Evolutionary conservation across 352 stramenopile genomes (phyloP).

Genomic region (Pythium guiyangense): DNA sequence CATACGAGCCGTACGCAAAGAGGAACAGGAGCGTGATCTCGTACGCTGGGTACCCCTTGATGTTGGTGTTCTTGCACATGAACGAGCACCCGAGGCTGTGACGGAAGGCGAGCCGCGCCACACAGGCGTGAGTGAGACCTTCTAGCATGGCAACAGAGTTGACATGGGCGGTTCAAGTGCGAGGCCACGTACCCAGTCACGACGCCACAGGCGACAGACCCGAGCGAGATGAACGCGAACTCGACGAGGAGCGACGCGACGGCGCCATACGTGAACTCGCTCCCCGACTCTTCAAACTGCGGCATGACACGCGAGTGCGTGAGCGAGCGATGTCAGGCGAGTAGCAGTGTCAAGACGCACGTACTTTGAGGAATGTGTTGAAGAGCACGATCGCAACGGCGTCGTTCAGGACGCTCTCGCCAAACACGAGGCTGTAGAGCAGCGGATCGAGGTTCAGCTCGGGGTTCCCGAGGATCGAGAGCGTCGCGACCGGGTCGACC

Average conservation of each 20-base stretch:
- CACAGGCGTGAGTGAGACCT: too few species aligned
- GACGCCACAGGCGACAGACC: slow-evolving; percentile 73
- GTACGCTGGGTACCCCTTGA: slow-evolving; percentile 72
- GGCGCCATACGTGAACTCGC: slow-evolving; percentile 61
- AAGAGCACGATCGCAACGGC: slow-evolving; percentile 97
- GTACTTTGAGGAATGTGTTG: slow-evolving; percentile 93
- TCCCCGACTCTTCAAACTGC: slow-evolving; percentile 74
- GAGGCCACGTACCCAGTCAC: slow-evolving; percentile 43
- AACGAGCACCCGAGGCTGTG: slow-evolving; percentile 72
- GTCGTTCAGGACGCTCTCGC: slow-evolving; percentile 97
- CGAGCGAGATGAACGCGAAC: slow-evolving; percentile 77
- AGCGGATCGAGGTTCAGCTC: slow-evolving; percentile 90
- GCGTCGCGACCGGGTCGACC: slow-evolving; percentile 95
- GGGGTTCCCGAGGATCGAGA: slow-evolving; percentile 93
- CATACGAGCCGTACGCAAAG: slow-evolving; percentile 65
- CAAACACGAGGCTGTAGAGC: slow-evolving; percentile 94
- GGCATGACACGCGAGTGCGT: neutral
- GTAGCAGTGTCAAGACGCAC: slow-evolving; percentile 12
- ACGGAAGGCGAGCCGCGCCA: neutral
- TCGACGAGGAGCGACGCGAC: slow-evolving; percentile 59
- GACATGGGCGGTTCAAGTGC: neutral
- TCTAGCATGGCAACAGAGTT: too few species aligned
- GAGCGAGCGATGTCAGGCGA: too few species aligned
- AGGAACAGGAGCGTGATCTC: slow-evolving; percentile 75
- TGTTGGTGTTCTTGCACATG: slow-evolving; percentile 75